Evolutionary conservation across 768 basidiomycete species (phyloP), one percentile per base, ranked within the genome.

Genomic region (Nidularia sp.): DNA sequence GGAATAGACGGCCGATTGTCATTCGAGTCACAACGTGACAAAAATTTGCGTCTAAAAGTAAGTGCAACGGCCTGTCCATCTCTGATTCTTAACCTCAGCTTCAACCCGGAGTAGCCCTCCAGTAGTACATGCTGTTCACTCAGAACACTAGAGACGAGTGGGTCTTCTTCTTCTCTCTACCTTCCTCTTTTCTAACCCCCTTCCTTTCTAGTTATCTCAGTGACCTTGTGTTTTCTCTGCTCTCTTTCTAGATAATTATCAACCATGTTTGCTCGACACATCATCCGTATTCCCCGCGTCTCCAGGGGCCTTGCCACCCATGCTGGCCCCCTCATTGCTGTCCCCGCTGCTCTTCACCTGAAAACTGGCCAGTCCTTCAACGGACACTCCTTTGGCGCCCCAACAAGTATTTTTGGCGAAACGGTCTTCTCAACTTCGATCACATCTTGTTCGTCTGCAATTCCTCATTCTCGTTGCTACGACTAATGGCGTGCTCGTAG

Each of bases 361-460:
- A 94, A 95, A 71, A 86, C 90, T 12, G 97, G 97, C 47, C 88
- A 99, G 70, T 89, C 90, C 6, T 99, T 97, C 80, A 64, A 74
- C 48, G 97, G 97, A 18, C 82, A 83, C 41, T 88, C 88, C 4
- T 99, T 99, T 66, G 97, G 97, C 57, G 85, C 90, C 25, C 84
- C 85, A 43, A 85, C 77, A 62, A 93, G 90, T 63, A 83, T 86
- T 50, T 98, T 82, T 71, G 97, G 97, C 49, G 97, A 99, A 77
- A 97, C 96, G 1, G 97, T 99, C 31, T 99, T 99, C 71, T 96
- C 93, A 10, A 99, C 97, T 33, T 95, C 93, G 42, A 99, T 99
- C 67, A 99, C 97, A 1, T 97, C 94, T 39, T 99, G 94, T 93
- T 56, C 15, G 54, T 39, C 50, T 47, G 33, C 12, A 22, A 45